These are phyloP conservation scores for Trichoderma atroviride DNA, from an alignment of 2,329 filamentous ascomycete genomes.

Conservation along the genomic window DNA sequence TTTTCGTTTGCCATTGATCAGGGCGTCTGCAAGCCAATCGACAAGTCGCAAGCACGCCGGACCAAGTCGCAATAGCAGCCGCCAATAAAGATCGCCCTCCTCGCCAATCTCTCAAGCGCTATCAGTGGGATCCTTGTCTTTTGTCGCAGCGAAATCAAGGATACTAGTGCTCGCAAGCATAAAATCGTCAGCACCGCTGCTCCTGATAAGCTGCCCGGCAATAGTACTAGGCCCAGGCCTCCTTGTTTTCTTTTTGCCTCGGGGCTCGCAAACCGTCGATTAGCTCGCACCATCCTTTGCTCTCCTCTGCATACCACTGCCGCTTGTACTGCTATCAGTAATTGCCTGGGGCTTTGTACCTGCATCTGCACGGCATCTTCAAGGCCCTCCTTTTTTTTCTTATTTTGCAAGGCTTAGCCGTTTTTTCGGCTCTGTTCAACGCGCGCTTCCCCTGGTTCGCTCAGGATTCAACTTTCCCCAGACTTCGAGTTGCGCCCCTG, in stretches of 20 bases:
- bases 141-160: neutral
- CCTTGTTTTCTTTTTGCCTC: constrained; percentile 9
- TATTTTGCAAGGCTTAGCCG: neutral
- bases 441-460: neutral
- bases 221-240: neutral
- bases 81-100: constrained; percentile 12
- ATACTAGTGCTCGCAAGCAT: constrained; percentile 1
- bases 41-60: neutral
- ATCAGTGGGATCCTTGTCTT: constrained; percentile 10
- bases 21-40: neutral
- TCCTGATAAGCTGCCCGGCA: constrained; percentile 15
- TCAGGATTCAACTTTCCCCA: neutral
- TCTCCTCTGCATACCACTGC: neutral
- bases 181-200: neutral
- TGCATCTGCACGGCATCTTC: neutral
- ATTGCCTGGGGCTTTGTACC: neutral
- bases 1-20: neutral
- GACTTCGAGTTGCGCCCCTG: constrained; percentile 7
- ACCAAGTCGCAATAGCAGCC: constrained; percentile 6
- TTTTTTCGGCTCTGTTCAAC: neutral
- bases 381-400: neutral
- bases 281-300: neutral
- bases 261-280: constrained; percentile 3
- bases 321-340: neutral
- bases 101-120: constrained; percentile 20